phyloP scores from a whole-genome alignment of 345 rosid species.

The Erucastrum elatum region DNA sequence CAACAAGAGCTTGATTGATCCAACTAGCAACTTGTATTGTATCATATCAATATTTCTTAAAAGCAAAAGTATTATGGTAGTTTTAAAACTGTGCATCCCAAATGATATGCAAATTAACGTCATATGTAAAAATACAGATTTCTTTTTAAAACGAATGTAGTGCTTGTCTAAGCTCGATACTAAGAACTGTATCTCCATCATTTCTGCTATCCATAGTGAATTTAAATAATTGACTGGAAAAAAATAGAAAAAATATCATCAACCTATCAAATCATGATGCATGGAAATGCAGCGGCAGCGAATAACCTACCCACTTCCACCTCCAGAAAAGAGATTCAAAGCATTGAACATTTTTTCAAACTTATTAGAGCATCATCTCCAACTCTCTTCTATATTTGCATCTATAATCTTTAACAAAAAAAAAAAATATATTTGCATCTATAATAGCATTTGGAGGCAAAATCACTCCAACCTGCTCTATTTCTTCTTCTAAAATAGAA shows the following conservation, averaged over 20 bases:
- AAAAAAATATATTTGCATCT: no score
- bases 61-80: not conserved
- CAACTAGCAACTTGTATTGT: not conserved
- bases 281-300: slow-evolving; percentile 12
- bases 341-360: slow-evolving; percentile 2
- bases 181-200: not conserved
- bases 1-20: not conserved
- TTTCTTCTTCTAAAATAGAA: no score
- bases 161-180: not conserved
- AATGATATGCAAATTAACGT: no score
- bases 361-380: not conserved
- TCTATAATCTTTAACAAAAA: no score
- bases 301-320: slow-evolving; percentile 22
- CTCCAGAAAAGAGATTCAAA: slow-evolving; percentile 4
- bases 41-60: not conserved
- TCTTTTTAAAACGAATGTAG: not conserved
- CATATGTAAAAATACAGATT: no score
- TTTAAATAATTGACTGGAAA: not conserved
- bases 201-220: not conserved
- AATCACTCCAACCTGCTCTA: no score
- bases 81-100: not conserved
- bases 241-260: not conserved
- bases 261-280: slow-evolving; percentile 28
- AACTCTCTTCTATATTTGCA: no score
- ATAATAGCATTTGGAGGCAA: no score